These are phyloP conservation scores for Oryza meridionalis DNA, from an alignment of 176 grass and related monocot species.

Conservation along the genomic window DNA sequence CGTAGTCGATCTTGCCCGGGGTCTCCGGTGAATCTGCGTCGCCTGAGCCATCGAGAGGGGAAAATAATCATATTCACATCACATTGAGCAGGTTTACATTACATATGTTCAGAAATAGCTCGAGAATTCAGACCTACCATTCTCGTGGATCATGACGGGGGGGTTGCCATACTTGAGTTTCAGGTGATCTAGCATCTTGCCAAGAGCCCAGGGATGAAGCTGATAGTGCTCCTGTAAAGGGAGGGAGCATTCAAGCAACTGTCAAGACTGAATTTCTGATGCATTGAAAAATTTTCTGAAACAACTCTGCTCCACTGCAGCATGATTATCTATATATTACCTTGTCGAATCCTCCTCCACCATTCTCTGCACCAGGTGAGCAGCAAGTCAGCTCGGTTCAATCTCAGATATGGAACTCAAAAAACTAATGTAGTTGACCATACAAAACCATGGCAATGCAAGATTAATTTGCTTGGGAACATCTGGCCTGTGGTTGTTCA, in stretches of 20 bases:
- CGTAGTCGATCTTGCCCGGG: background rate
- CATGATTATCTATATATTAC: background rate
- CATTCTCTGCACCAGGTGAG: background rate
- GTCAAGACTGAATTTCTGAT: background rate
- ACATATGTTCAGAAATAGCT: background rate
- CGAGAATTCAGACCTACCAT: constrained; percentile 40
- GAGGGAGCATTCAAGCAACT: background rate
- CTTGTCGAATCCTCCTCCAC: background rate
- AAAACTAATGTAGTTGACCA: background rate
- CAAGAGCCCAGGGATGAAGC: constrained; percentile 56
- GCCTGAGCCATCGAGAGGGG: constrained; percentile 9
- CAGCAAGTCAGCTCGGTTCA: background rate
- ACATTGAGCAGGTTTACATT: no score
- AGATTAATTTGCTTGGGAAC: background rate
- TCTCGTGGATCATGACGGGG: constrained; percentile 70
- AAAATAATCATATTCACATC: no score
- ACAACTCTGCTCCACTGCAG: background rate
- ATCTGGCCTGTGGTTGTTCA: background rate
- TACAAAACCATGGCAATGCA: background rate
- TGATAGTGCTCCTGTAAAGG: constrained; percentile 7
- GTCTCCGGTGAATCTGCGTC: background rate
- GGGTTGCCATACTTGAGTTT: constrained; percentile 70
- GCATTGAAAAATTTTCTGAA: background rate
- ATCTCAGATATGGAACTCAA: background rate
- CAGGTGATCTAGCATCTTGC: constrained; percentile 66